Evolutionary conservation across 1,139 yeast species (phyloP), one percentile per base, ranked within the genome.

Genomic region (Pichia sorboxylosa): DNA sequence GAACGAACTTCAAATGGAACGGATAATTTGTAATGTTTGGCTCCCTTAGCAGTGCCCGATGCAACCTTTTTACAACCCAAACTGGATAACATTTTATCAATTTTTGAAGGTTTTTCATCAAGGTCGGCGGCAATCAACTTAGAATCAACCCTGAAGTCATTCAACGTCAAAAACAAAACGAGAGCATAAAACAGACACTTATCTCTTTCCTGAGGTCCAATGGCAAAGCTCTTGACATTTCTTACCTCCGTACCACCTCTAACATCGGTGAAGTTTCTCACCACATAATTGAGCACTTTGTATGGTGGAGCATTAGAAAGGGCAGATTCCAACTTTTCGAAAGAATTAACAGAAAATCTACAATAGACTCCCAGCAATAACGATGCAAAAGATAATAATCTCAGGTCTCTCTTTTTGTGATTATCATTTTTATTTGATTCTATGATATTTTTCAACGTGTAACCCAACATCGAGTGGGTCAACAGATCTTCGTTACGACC

Each of bases 1-100:
- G 81, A 90, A 8, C 98, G 98, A 36, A 84, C 64, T 53, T 76
- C 79, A 58, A 92, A 79, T 25, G 99, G 99, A 24, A 85, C 94
- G 54, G 72, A 77, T 55, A 90, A 68, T 16, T 70, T 58, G 7
- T 96, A 98, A 43, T 87, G 66, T 58, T 84, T 84, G 55, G 80
- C 77, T 28, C 73, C 65, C 10, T 72, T 55, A 41, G 80, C 70
- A 3, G 84, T 85, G n/a, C 87, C 70, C 18, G 85, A 77, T 31
- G 73, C 67, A 56, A 81, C 82, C 32, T 83, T 73, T 20, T 58
- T 57, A 43, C 95, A 92, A 36, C 99, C 98, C 45, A 90, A 59
- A 9, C 87, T 80, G 53, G 73, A 76, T 56, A 83, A 73, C 37
- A 90, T 64, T 25, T 71, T 73, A 9, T 66, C 69, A 37, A 85